phyloP scores from a whole-genome alignment of 257 asterid species.

The Nicotiana sylvestris region DNA sequence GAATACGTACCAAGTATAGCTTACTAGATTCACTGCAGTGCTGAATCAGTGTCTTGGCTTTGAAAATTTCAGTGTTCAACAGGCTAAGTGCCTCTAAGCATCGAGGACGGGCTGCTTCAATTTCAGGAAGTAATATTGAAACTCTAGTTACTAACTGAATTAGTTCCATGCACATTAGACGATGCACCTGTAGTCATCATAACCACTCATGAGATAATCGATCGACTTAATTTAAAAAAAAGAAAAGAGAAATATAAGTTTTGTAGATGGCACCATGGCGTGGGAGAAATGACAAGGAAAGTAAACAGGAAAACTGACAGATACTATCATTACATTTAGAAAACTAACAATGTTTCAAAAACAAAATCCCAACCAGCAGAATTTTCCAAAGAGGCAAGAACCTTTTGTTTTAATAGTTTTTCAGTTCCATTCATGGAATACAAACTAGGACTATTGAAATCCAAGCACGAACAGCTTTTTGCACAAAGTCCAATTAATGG shows the following conservation, averaged over 20 bases:
- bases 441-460: not conserved
- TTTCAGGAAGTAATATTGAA: constrained; percentile 50
- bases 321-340: not conserved
- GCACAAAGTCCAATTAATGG: not conserved
- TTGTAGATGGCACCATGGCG: not conserved
- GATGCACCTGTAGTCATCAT: constrained; percentile 65
- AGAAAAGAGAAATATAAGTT: not conserved
- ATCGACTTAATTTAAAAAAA: not conserved
- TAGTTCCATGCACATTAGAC: constrained; percentile 61
- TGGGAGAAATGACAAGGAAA: not conserved
- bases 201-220: not conserved
- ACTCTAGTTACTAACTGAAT: constrained; percentile 34
- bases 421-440: not conserved
- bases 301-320: not conserved
- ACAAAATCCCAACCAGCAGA: not conserved
- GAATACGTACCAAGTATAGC: constrained; percentile 72
- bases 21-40: constrained; percentile 77
- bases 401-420: not conserved
- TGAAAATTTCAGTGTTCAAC: constrained; percentile 50
- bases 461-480: not conserved
- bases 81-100: constrained; percentile 67
- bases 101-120: constrained; percentile 80
- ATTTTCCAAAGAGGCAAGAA: not conserved
- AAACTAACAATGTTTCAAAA: not conserved
- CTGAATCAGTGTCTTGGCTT: constrained; percentile 56